A percentile compares a stretch with the other conserved stretches of the same genome.
phyloP scores from a whole-genome alignment of 2,329 filamentous ascomycete species.

The Microdochium nivale region DNA sequence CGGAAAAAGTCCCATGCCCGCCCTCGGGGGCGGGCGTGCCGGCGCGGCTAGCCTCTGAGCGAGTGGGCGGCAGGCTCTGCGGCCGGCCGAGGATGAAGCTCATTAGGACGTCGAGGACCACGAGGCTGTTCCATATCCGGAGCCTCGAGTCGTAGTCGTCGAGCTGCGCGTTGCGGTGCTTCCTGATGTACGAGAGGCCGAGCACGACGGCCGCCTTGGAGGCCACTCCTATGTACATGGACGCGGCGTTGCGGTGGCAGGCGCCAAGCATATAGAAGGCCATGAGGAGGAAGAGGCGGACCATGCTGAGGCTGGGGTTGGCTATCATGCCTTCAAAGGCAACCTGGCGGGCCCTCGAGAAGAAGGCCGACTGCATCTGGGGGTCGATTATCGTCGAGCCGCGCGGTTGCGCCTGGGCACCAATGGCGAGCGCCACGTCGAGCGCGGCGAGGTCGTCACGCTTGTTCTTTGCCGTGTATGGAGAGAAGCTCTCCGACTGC shows the following conservation, averaged over 20 bases:
- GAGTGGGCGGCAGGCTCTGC: constrained; percentile 20
- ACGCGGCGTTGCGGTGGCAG: constrained; percentile 50
- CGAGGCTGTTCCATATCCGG: constrained; percentile 35
- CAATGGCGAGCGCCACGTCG: constrained; percentile 42
- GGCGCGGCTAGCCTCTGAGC: constrained; percentile 14
- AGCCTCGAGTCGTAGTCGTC: constrained; percentile 17
- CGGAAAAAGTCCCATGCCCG: constrained; percentile 20
- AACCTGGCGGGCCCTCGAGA: constrained; percentile 35
- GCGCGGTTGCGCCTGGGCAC: constrained; percentile 32
- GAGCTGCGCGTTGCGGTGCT: background rate
- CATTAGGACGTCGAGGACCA: constrained; percentile 35
- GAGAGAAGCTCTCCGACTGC: constrained; percentile 3
- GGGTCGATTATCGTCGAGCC: constrained; percentile 17
- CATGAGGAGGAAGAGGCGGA: constrained; percentile 45
- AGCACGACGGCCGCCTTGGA: constrained; percentile 47
- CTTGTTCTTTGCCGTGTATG: constrained; percentile 7
- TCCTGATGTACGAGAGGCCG: constrained; percentile 26
- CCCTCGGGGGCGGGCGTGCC: constrained; percentile 8
- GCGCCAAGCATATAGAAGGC: constrained; percentile 51
- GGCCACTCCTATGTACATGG: constrained; percentile 55
- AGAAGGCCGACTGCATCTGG: constrained; percentile 28
- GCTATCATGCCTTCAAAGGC: constrained; percentile 43
- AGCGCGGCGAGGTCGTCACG: constrained; percentile 19
- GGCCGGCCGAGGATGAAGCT: constrained; percentile 40
- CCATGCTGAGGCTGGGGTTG: constrained; percentile 43